Evolutionary conservation across 345 rosid genomes (phyloP).

Genomic region (Arabidopsis arenosa): DNA sequence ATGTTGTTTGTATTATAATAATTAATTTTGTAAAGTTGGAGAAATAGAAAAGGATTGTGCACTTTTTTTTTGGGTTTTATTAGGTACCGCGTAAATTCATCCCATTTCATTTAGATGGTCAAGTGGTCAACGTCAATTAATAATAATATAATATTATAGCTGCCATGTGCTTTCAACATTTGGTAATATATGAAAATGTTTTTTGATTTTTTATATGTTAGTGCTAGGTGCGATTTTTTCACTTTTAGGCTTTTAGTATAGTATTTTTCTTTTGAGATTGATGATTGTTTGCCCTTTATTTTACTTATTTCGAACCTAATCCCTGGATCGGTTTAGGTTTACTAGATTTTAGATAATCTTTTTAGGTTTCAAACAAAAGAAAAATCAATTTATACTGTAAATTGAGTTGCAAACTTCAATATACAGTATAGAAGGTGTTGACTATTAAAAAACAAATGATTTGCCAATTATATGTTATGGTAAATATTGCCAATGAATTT

Average conservation of each 20-base stretch:
- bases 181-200: not conserved
- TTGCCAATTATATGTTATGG: too few species aligned
- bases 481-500: too few species aligned
- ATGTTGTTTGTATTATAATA: not conserved
- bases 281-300: not conserved
- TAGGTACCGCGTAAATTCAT: conserved; percentile 6
- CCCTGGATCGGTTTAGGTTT: not conserved
- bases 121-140: conserved; percentile 19
- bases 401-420: too few species aligned
- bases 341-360: not conserved
- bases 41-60: not conserved
- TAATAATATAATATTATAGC: not conserved
- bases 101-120: not conserved
- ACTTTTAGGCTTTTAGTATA: not conserved
- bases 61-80: too few species aligned
- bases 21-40: not conserved
- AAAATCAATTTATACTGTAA: not conserved
- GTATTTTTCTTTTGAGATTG: not conserved
- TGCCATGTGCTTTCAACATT: not conserved
- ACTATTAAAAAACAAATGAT: too few species aligned
- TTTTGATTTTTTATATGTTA: not conserved
- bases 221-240: not conserved
- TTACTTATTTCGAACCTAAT: not conserved
- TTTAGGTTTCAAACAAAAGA: not conserved
- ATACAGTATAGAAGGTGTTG: too few species aligned